Conservation (phyloP, 2,329 filamentous ascomycete species). For the Zopfia rhizophila region DNA sequence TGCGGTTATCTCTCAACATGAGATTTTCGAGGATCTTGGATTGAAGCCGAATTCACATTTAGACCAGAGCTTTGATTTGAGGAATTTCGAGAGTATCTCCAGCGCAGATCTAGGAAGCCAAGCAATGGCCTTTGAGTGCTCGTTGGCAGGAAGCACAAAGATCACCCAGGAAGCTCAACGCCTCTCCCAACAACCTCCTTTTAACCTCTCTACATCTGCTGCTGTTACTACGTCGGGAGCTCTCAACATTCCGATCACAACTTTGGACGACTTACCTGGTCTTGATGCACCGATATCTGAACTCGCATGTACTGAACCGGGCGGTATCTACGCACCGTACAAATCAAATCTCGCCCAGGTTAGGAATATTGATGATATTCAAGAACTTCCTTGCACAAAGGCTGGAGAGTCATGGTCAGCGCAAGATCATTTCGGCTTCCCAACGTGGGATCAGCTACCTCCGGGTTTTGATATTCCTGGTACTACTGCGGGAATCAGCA, state of each 20-base stretch:
- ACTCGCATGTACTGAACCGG: constrained; percentile 24
- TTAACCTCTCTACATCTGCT: constrained; percentile 24
- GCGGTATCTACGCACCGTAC: constrained; percentile 31
- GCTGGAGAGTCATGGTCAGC: constrained; percentile 14
- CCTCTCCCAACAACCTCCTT: constrained; percentile 20
- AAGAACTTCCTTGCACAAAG: constrained; percentile 18
- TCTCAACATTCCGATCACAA: constrained; percentile 26
- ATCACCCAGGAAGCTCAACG: constrained; percentile 26
- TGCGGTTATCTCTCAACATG: constrained; percentile 30
- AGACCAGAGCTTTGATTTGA: constrained; percentile 43
- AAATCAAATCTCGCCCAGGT: too few species aligned
- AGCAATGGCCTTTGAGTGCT: constrained; percentile 35
- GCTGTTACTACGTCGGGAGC: constrained; percentile 27
- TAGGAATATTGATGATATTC: too few species aligned
- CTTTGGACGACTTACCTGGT: constrained; percentile 19
- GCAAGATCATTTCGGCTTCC: constrained; percentile 32
- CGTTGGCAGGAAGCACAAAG: constrained; percentile 34
- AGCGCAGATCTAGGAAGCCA: constrained; percentile 15
- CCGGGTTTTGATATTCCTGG: constrained; percentile 35
- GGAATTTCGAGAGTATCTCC: constrained; percentile 32
- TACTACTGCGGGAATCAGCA: constrained; percentile 30
- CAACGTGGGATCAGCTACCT: constrained; percentile 41
- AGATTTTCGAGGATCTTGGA: constrained; percentile 48
- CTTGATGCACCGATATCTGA: constrained; percentile 31
- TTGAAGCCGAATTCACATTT: constrained; percentile 31